Base-by-base conservation (phyloP, 2,329 filamentous ascomycete species). In the Claviceps quebecensis region DNA sequence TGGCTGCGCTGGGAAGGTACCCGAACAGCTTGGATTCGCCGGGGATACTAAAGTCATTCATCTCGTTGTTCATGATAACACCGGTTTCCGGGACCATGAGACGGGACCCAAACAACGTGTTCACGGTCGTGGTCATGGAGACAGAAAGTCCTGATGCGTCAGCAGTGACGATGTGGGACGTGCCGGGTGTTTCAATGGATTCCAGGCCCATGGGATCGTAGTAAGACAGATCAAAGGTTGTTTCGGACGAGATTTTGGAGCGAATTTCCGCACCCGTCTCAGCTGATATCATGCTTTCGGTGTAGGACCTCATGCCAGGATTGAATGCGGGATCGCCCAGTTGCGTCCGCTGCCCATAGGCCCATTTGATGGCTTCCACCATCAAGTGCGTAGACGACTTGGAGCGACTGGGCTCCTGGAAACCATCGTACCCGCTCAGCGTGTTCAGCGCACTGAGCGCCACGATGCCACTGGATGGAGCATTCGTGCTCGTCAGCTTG, bases 331-430 rank as follows among this genome's bases (percentile, higher is more conserved):
- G 89, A 57, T 95, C 89, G 1, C 87, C 89, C 0, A 95, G 74
- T 36, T 85, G 71, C 1, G 78, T 75, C 48, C 87, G 78, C 71
- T 83, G 68, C 2, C 84, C 88, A 58, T 94, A 95, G 0, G 81
- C 86, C 61, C 90, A 95, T 7, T 85, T 74, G 54, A 94, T 84
- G 1, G 87, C 84, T 70, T 95, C 88, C 56, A 91, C 82, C n/a
- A 95, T 69, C 0, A 84, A 74, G 62, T 95, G 88, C 0, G 84
- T 87, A 40, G 81, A 87, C 0, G 87, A 62, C 56, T 76, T 75
- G 47, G 70, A 69, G 2, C 71, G 67, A 1, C 70, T 67, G 1
- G 74, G 67, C 13, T 79, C 68, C 17, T 79, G 81, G 47, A 91
- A 81, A 22, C 72, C 72, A 0, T 77, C 68, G 60, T 88, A 94